Evolutionary conservation across 495 filamentous ascomycete species (phyloP).

Genomic region (Apodospora peruviana): DNA sequence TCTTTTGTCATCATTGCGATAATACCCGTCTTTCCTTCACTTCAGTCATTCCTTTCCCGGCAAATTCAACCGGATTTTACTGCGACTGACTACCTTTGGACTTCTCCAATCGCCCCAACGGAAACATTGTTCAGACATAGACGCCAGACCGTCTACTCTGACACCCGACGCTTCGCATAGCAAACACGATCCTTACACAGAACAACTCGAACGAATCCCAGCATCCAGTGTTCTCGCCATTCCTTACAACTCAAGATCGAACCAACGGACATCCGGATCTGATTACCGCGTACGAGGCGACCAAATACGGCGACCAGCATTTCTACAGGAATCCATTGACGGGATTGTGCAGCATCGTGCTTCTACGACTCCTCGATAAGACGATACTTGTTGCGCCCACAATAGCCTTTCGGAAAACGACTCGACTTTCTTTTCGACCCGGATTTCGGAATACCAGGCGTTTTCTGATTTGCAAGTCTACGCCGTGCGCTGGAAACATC

Average conservation of each 20-base stretch:
- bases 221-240: background rate
- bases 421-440: background rate
- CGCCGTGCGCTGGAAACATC: no score
- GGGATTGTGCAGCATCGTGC: slow-evolving; percentile 20
- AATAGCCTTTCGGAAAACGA: no score
- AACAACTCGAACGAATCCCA: background rate
- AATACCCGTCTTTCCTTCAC: slow-evolving; percentile 5
- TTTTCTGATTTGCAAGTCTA: background rate
- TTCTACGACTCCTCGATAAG: slow-evolving; percentile 1
- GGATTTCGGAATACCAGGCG: background rate
- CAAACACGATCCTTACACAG: background rate
- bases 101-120: no score
- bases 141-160: slow-evolving; percentile 11
- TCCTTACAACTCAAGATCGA: background rate
- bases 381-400: background rate
- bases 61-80: no score
- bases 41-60: slow-evolving; percentile 17
- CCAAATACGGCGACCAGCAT: background rate
- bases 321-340: slow-evolving; percentile 10
- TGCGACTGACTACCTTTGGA: no score
- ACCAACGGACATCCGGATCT: background rate
- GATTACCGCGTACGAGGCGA: background rate
- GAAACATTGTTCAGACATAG: background rate
- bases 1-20: slow-evolving; percentile 1
- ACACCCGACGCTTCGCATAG: background rate